Evolutionary conservation across 768 basidiomycete species (phyloP).

Genomic region (Podaxis carcinomalis): DNA sequence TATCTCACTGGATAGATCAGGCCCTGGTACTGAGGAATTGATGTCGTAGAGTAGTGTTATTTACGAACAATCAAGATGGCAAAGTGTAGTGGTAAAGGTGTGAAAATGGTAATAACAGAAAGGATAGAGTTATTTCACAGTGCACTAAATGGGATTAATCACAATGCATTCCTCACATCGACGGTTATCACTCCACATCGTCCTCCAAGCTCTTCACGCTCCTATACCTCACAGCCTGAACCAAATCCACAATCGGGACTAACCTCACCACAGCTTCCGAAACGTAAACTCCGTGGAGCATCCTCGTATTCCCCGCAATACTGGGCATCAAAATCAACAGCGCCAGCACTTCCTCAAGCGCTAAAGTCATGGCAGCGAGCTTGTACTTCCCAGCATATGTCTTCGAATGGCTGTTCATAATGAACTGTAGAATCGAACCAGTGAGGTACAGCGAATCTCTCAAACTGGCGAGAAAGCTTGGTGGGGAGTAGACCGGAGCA

Average conservation of each 20-base stretch:
- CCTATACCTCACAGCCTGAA: neutral
- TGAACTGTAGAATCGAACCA: conserved; percentile 18
- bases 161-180: neutral
- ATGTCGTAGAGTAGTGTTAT: too few relatives aligned
- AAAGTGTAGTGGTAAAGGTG: too few relatives aligned
- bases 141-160: too few relatives aligned
- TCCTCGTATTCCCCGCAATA: neutral
- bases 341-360: neutral
- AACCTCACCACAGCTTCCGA: neutral
- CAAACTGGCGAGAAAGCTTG: neutral
- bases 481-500: neutral
- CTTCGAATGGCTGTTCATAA: conserved; percentile 18
- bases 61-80: too few relatives aligned
- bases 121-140: too few relatives aligned
- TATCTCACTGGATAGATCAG: too few relatives aligned
- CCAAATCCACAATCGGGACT: neutral
- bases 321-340: neutral
- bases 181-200: neutral
- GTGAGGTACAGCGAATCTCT: conserved; percentile 10
- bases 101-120: too few relatives aligned
- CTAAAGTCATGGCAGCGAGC: neutral
- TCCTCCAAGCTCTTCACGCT: neutral
- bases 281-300: neutral
- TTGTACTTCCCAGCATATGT: conserved; percentile 22
- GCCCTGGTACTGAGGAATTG: too few relatives aligned